Evolutionary conservation across 2,329 filamentous ascomycete genomes (phyloP).

Genomic region (Pezicula neosporulosa): DNA sequence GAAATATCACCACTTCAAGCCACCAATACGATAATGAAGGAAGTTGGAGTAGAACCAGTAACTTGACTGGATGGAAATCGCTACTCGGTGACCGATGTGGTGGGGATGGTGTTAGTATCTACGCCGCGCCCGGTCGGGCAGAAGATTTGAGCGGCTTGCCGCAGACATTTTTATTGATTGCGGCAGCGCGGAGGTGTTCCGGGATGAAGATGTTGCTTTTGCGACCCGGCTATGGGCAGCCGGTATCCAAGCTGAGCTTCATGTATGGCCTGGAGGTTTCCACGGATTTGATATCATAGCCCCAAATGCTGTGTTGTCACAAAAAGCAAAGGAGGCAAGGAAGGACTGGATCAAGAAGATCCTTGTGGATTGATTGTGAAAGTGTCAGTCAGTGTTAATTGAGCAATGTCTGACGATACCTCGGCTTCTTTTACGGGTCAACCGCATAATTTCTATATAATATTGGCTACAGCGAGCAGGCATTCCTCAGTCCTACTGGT

Average conservation of each 20-base stretch:
- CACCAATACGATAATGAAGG: no score
- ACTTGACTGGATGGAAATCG: no score
- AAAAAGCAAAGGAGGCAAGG: background rate
- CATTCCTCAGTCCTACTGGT: no score
- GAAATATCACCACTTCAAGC: no score
- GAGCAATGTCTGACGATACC: no score
- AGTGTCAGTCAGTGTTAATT: no score
- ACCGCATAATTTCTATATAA: no score
- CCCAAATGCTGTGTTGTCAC: conserved; percentile 2
- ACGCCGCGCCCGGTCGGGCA: conserved; percentile 4
- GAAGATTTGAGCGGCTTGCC: conserved; percentile 7
- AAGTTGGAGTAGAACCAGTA: no score
- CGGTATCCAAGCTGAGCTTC: conserved; percentile 8
- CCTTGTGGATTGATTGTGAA: no score
- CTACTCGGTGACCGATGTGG: no score
- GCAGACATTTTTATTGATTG: conserved; percentile 10
- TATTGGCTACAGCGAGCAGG: no score
- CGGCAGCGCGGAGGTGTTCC: conserved; percentile 9
- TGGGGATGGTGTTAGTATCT: background rate
- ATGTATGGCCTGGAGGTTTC: conserved; percentile 11
- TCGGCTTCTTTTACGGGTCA: no score
- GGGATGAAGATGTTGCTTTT: conserved; percentile 10
- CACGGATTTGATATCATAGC: conserved; percentile 10
- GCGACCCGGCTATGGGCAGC: conserved; percentile 3
- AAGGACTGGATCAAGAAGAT: background rate